phyloP scores from a whole-genome alignment of 139 green algal genomes.

The Auxenochlorella pyrenoidosa region DNA sequence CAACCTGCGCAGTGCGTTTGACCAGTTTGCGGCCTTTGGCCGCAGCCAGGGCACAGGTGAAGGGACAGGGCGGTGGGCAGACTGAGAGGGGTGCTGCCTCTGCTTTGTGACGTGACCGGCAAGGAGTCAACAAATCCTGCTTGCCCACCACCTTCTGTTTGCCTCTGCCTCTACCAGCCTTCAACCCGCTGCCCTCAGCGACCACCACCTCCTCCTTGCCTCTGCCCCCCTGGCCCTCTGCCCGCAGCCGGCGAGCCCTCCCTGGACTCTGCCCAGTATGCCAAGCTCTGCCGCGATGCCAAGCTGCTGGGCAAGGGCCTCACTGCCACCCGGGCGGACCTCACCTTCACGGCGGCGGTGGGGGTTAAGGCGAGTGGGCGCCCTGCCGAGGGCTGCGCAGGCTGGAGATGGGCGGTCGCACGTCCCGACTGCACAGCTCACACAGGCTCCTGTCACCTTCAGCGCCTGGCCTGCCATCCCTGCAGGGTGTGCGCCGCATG shows the following conservation, averaged over 20 bases:
- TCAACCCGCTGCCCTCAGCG: too few relatives aligned
- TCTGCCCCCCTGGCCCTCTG: not conserved
- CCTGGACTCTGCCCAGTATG: conserved; percentile 10
- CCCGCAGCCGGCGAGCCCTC: not conserved
- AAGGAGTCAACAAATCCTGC: too few relatives aligned
- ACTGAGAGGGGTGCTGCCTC: too few relatives aligned
- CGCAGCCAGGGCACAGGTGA: not conserved
- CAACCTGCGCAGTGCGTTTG: not conserved
- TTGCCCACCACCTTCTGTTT: too few relatives aligned
- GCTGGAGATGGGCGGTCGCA: not conserved
- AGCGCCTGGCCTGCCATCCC: too few relatives aligned
- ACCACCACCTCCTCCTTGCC: not conserved
- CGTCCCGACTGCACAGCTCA: too few relatives aligned
- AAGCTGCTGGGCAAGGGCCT: conserved; percentile 1
- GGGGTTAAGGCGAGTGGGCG: not conserved
- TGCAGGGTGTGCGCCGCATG: conserved; percentile 26
- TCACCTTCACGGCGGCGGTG: not conserved
- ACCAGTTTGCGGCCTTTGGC: not conserved
- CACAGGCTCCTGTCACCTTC: too few relatives aligned
- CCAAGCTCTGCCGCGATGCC: conserved; percentile 20
- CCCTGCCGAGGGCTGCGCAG: not conserved
- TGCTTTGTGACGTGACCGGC: not conserved
- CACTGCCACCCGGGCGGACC: not conserved
- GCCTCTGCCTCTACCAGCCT: too few relatives aligned
- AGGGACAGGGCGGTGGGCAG: too few relatives aligned